Evolutionary conservation across 176 grass and related monocot species (phyloP).

Genomic region (Rhynchospora pubera): DNA sequence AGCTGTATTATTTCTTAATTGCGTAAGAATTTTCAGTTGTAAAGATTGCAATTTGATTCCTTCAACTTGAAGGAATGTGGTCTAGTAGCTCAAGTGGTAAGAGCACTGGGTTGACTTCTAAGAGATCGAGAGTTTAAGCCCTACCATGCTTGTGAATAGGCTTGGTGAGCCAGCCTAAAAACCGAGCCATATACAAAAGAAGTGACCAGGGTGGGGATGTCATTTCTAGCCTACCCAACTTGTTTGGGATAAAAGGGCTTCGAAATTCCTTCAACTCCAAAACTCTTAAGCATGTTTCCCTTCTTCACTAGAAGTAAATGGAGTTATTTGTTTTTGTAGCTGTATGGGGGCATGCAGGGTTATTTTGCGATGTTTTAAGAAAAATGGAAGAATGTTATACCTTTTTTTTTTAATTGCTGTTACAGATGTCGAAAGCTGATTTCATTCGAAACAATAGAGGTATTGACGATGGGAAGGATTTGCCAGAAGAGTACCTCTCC

Average conservation of each 20-base stretch:
- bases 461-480: constrained; percentile 95
- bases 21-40: not conserved
- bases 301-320: not conserved
- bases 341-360: not conserved
- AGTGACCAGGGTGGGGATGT: no score
- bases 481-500: constrained; percentile 81
- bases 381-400: not conserved
- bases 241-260: no score
- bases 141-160: no score
- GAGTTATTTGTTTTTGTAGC: not conserved
- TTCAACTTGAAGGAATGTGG: not conserved
- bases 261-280: not conserved
- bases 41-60: not conserved
- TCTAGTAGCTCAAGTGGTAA: no score
- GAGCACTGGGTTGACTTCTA: no score
- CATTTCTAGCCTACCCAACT: no score
- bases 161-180: no score
- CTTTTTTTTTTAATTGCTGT: not conserved
- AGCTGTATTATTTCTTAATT: not conserved
- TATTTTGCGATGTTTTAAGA: not conserved
- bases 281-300: not conserved
- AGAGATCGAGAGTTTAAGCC: no score
- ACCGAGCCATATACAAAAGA: no score
- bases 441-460: constrained; percentile 93
- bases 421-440: constrained; percentile 94